Percentiles rank a stretch among this genome's conserved stretches.
Evolutionary conservation across 75 land plant species (phyloP).

Genomic region (Pinus albicaulis): DNA sequence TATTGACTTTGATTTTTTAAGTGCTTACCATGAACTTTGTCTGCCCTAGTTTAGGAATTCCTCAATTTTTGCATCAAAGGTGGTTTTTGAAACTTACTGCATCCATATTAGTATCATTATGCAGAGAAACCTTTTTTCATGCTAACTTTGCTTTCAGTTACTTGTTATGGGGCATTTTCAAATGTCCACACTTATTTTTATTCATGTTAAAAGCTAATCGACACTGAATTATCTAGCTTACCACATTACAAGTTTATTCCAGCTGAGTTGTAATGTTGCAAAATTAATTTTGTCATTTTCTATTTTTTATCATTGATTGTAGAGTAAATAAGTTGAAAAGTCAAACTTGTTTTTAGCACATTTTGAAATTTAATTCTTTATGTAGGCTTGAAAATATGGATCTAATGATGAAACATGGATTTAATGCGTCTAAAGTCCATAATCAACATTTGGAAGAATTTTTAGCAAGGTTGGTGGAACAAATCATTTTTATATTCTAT

Average conservation of each 20-base stretch:
- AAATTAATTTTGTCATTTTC: background rate
- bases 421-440: conserved; percentile 69
- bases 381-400: conserved; percentile 86
- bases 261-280: background rate
- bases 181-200: no score
- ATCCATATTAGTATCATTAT: no score
- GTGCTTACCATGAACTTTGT: no score
- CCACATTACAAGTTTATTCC: background rate
- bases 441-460: conserved; percentile 76
- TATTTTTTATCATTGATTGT: background rate
- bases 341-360: background rate
- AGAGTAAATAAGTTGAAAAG: background rate
- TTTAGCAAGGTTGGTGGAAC: conserved; percentile 58
- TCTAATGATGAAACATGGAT: conserved; percentile 78
- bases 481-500: background rate
- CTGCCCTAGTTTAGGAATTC: no score
- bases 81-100: no score
- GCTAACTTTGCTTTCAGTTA: no score
- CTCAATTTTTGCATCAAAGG: no score
- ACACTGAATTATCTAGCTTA: background rate
- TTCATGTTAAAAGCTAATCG: background rate
- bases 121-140: no score
- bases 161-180: no score
- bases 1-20: no score
- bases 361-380: background rate